Conservation (phyloP, 768 basidiomycete genomes). For the Infundibulicybe gibba region DNA sequence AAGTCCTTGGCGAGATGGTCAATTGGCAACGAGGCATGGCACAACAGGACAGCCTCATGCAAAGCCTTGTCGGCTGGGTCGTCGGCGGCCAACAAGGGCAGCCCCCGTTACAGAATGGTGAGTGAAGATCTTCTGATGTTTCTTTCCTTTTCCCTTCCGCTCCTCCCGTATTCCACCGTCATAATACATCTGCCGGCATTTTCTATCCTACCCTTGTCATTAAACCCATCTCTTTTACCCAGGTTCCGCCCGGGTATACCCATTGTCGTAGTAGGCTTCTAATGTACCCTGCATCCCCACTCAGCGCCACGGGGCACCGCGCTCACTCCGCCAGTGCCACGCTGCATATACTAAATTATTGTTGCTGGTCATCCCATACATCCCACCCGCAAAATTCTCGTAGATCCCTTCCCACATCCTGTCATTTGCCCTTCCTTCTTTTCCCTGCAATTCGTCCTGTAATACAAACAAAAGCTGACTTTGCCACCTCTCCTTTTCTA, state of each 20-base stretch:
- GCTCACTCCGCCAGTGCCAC: too few species aligned
- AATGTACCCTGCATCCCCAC: too few species aligned
- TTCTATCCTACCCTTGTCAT: too few species aligned
- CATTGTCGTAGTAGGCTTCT: too few species aligned
- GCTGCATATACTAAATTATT: neutral
- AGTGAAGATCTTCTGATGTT: slow-evolving; percentile 6
- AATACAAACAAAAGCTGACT: too few species aligned
- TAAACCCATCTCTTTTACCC: neutral
- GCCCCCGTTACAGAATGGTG: slow-evolving; percentile 16
- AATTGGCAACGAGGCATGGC: slow-evolving; percentile 55
- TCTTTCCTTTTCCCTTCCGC: neutral
- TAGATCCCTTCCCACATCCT: slow-evolving; percentile 1
- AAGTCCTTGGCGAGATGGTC: slow-evolving; percentile 31
- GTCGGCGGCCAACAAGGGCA: slow-evolving; percentile 60
- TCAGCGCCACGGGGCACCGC: too few species aligned
- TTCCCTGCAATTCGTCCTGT: neutral
- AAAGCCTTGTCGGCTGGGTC: slow-evolving; percentile 78
- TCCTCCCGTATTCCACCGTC: neutral
- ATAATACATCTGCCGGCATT: neutral
- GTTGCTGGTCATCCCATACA: neutral
- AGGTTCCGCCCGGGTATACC: too few species aligned
- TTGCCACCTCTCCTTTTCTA: too few species aligned
- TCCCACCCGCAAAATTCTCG: slow-evolving; percentile 1
- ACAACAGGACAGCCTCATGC: slow-evolving; percentile 82
- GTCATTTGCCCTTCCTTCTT: slow-evolving; percentile 1